Percentiles rank a stretch among this genome's conserved stretches.
phyloP scores from a whole-genome alignment of 345 rosid species.

The Hibiscus tridactylites region DNA sequence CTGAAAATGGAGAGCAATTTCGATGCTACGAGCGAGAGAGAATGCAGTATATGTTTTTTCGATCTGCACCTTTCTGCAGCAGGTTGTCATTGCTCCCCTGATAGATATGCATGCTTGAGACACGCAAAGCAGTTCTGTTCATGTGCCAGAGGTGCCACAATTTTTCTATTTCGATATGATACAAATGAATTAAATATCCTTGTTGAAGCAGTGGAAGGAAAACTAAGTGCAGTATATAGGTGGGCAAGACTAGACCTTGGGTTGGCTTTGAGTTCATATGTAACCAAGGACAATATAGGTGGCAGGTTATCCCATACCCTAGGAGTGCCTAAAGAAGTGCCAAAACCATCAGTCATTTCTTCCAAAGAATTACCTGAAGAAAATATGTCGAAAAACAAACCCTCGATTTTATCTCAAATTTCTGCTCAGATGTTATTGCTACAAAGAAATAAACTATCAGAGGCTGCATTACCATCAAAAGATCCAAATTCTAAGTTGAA shows the following conservation, averaged over 20 bases:
- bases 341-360: constrained; percentile 27
- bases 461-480: constrained; percentile 21
- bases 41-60: constrained; percentile 79
- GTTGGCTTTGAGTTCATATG: constrained; percentile 55
- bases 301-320: constrained; percentile 31
- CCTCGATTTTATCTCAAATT: constrained; percentile 18
- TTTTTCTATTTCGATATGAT: constrained; percentile 82
- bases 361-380: constrained; percentile 32
- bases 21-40: constrained; percentile 84
- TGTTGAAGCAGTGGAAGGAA: constrained; percentile 94
- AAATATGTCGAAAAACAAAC: constrained; percentile 25
- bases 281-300: constrained; percentile 33
- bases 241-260: constrained; percentile 99
- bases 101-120: constrained; percentile 79
- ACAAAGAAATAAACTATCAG: constrained; percentile 24
- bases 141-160: constrained; percentile 61
- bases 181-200: constrained; percentile 75
- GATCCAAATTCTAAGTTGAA: constrained; percentile 20
- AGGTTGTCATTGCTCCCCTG: constrained; percentile 88
- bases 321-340: constrained; percentile 25
- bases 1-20: constrained; percentile 85
- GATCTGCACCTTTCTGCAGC: constrained; percentile 98
- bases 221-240: constrained; percentile 83
- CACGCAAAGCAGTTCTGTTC: constrained; percentile 83
- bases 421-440: constrained; percentile 15